Conservation (phyloP, 2,329 filamentous ascomycete genomes). For the Fusarium praegraminearum region DNA sequence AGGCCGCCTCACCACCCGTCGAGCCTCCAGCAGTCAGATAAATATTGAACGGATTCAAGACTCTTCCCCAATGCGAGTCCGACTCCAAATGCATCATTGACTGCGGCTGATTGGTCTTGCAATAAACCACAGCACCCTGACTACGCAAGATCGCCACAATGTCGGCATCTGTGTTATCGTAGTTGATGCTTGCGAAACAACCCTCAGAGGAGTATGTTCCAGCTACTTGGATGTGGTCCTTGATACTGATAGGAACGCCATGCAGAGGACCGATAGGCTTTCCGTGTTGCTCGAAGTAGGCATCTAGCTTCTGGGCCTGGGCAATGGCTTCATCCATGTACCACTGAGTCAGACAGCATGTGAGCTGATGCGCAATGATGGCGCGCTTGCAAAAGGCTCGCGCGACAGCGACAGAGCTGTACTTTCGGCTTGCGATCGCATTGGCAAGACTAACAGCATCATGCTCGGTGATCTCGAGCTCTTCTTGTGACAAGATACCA, state of each 20-base stretch:
- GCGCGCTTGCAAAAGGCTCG: constrained; percentile 38
- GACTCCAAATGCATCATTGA: constrained; percentile 57
- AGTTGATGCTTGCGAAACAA: constrained; percentile 22
- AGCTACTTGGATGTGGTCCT: constrained; percentile 39
- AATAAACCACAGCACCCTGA: constrained; percentile 73
- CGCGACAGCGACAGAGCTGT: background rate
- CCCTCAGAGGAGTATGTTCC: constrained; percentile 23
- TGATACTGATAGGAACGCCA: constrained; percentile 35
- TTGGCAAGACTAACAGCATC: constrained; percentile 10
- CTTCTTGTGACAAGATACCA: constrained; percentile 4
- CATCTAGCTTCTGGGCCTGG: constrained; percentile 22
- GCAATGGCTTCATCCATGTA: constrained; percentile 32
- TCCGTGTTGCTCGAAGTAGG: constrained; percentile 8
- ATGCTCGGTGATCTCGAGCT: constrained; percentile 8
- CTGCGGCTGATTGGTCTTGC: constrained; percentile 75
- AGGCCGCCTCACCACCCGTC: constrained; percentile 64
- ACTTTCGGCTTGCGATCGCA: background rate
- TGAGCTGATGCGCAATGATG: constrained; percentile 37
- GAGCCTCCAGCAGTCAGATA: constrained; percentile 71
- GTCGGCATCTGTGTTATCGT: constrained; percentile 28
- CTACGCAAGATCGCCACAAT: constrained; percentile 68
- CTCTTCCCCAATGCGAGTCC: constrained; percentile 71
- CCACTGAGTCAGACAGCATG: constrained; percentile 40
- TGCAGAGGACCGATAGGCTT: constrained; percentile 26
- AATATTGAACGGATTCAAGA: constrained; percentile 70